Base-by-base conservation (phyloP, 116 monocot species). In the Papilionanthe hybrid region DNA sequence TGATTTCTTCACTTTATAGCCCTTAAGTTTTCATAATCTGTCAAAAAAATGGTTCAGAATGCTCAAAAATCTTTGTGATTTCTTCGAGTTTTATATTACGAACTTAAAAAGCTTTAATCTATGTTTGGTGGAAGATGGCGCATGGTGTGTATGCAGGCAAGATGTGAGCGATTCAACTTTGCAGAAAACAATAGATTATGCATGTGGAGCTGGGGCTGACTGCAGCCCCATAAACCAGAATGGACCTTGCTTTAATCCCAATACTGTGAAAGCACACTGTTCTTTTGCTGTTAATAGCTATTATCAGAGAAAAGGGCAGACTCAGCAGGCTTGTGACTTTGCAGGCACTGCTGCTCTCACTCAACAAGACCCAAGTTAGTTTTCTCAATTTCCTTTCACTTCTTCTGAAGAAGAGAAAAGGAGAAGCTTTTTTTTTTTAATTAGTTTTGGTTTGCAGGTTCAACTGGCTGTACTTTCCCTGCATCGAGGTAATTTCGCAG, bases 191-290 rank as follows among this genome's bases (percentile, higher is more conserved):
- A 23, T 89, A 37, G 84, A 86, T 83, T 85, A 79, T 81, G 92
- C 86, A 17, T 92, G 90, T 77, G 89, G 92, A 37, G 82, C 80
- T 55, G 92, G 92, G 1, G 92, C 92, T 12, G 92, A 92, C 71
- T 90, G 90, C 81, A 55, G 50, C 30, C 55, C 80, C 6, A 85
- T 88, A 55, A 75, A 72, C 1, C 81, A 83, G 28, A 81, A 71
- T 27, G 88, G 84, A 29, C 30, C 58, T 28, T 92, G 92, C 77
- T 90, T 67, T 65, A 75, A 83, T 79, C 92, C 84, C 23, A 84
- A 86, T 77, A 83, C 72, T 9, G 81, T 86, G 75, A 69, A 60
- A 55, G 30, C 76, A 0, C 86, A 89, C 65, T 84, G 86, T 56
- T 89, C 89, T 49, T 92, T 85, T 77, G 92, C 88, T 63, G 84